These are phyloP conservation scores for Platanthera guangdongensis DNA, from an alignment of 106 monocot genomes.

Conservation along the genomic window DNA sequence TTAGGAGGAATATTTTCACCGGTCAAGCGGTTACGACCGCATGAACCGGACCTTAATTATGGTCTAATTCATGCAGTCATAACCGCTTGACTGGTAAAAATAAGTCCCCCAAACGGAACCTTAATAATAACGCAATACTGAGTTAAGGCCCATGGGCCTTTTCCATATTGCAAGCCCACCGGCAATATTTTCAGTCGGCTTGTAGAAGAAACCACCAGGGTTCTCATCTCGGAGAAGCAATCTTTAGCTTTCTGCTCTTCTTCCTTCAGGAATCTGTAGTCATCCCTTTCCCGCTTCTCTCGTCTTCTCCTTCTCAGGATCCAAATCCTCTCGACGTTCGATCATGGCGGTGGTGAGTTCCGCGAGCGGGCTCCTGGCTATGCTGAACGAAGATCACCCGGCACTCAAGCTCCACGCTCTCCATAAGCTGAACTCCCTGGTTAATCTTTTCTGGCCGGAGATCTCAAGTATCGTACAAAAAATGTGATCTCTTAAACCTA, in stretches of 20 bases:
- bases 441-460: constrained; percentile 91
- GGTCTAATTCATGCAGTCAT: too few relatives aligned
- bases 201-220: too few relatives aligned
- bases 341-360: constrained; percentile 62
- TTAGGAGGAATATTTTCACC: too few relatives aligned
- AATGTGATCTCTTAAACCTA: constrained; percentile 35
- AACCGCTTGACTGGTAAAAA: too few relatives aligned
- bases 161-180: too few relatives aligned
- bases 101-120: too few relatives aligned
- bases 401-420: constrained; percentile 87
- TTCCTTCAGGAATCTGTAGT: neutral
- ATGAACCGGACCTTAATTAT: too few relatives aligned
- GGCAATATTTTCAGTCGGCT: too few relatives aligned
- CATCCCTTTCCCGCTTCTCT: neutral
- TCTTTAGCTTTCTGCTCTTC: neutral
- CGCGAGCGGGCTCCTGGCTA: constrained; percentile 70
- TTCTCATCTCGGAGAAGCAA: neutral
- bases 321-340: neutral
- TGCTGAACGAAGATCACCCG: constrained; percentile 62
- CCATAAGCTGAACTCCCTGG: constrained; percentile 64
- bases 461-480: constrained; percentile 84
- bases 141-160: too few relatives aligned
- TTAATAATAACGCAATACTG: too few relatives aligned
- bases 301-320: neutral
- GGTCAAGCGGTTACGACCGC: too few relatives aligned